phyloP scores from a whole-genome alignment of 2,329 filamentous ascomycete genomes.

The Colletotrichum salicis region DNA sequence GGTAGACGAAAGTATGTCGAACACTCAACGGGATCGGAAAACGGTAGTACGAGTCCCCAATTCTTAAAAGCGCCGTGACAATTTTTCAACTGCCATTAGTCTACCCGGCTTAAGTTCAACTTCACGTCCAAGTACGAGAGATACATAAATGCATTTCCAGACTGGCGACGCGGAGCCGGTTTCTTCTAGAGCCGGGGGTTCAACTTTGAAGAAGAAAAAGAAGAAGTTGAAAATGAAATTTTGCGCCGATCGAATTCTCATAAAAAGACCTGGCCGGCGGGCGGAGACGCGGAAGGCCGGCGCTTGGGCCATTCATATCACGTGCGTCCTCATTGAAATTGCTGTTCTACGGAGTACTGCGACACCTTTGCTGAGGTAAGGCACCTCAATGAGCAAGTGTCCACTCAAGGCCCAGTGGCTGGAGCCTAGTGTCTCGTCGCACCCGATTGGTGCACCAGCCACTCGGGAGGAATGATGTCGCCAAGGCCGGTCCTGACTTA shows the following conservation, averaged over 20 bases:
- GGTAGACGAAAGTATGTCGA: conserved; percentile 57
- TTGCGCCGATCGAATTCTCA: not conserved
- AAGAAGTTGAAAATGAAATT: conserved; percentile 42
- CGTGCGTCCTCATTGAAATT: not conserved
- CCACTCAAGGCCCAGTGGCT: not conserved
- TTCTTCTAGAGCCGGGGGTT: conserved; percentile 64
- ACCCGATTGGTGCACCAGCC: conserved; percentile 30
- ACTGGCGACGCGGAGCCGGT: conserved; percentile 60
- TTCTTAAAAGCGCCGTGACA: conserved; percentile 70
- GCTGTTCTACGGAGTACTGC: no score
- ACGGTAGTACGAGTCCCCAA: conserved; percentile 67
- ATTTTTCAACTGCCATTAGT: conserved; percentile 51
- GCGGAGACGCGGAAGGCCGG: not conserved
- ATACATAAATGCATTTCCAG: conserved; percentile 41
- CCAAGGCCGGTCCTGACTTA: conserved; percentile 32
- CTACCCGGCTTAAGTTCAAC: conserved; percentile 69
- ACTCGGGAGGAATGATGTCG: conserved; percentile 29
- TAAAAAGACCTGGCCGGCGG: conserved; percentile 22
- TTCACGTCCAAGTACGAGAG: conserved; percentile 52
- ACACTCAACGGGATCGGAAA: conserved; percentile 73
- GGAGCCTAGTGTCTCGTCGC: not conserved
- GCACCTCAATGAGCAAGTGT: not conserved
- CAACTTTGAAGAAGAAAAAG: conserved; percentile 63
- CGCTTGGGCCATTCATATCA: conserved; percentile 19
- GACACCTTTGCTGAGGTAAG: no score